Base-by-base conservation (phyloP, 306 rosid genomes). In the Vicia faba region DNA sequence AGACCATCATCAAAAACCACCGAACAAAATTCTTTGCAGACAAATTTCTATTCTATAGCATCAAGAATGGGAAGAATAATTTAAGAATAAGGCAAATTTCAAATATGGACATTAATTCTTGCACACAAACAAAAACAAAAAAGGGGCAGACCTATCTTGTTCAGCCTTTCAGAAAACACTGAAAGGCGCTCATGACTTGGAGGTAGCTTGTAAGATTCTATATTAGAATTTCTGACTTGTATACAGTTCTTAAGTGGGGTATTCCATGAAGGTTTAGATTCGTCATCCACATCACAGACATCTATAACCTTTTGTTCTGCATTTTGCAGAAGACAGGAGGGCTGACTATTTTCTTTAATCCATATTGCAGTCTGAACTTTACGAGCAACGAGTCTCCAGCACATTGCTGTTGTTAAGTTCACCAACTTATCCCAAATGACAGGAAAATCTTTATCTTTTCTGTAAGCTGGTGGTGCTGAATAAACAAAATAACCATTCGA, bases 351-450 rank as follows among this genome's bases (percentile, higher is more conserved):
- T 69, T 80, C 84, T 86, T 93, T 93, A 75, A 84, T 79, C 99
- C 99, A 93, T 78, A 93, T 86, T 63, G 96, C 97, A 5, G 99
- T 89, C 84, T 93, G 99, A 80, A 90, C 86, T 85, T 79, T 75
- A 26, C 80, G 80, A 79, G 91, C 86, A 73, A 93, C 79, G 68
- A 93, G 96, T 85, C 85, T 90, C 99, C 96, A 93, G 81, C 97
- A 89, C 96, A 93, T 88, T 63, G 97, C 87, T 4, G 96, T 82
- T 50, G 97, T 88, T 69, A 93, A 73, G 76, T 85, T 93, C 73
- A 82, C 73, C 82, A 93, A 61, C 51, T 83, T 88, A 67, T 93
- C 85, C 99, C 99, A 93, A 80, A 86, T 83, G 67, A 48, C 69
- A 73, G 96, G 95, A 78, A 28, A 93, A 5, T 77, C 79, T 79